Conservation (phyloP, 2,329 filamentous ascomycete genomes). For the Periconia macrospinosa region DNA sequence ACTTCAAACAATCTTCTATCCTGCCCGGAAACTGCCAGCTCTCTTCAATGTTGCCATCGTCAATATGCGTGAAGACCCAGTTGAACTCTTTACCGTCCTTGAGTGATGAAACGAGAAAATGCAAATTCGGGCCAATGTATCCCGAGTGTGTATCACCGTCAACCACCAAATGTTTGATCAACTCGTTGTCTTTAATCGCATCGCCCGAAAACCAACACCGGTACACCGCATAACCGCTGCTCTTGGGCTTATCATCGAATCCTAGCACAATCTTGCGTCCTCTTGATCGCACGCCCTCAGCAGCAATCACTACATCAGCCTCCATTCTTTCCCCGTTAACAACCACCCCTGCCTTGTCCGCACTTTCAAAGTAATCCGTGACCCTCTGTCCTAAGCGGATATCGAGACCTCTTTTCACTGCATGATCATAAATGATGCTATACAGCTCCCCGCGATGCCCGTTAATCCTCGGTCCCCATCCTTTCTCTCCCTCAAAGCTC, state of each 20-base stretch:
- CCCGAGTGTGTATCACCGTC: slow-evolving; percentile 37
- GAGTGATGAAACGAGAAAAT: slow-evolving; percentile 39
- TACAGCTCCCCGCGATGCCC: slow-evolving; percentile 65
- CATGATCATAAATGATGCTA: slow-evolving; percentile 59
- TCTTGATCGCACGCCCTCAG: slow-evolving; percentile 57
- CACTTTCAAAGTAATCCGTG: slow-evolving; percentile 59
- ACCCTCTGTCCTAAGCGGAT: slow-evolving; percentile 57
- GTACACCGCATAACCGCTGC: slow-evolving; percentile 57
- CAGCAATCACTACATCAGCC: slow-evolving; percentile 56
- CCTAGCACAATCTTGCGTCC: slow-evolving; percentile 57
- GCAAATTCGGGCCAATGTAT: slow-evolving; percentile 38
- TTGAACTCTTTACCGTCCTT: slow-evolving; percentile 40
- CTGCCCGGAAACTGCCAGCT: slow-evolving; percentile 37
- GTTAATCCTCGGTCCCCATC: slow-evolving; percentile 58
- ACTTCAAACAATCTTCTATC: slow-evolving; percentile 35
- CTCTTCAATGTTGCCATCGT: slow-evolving; percentile 37
- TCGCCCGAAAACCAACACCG: slow-evolving; percentile 47
- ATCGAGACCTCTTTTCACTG: slow-evolving; percentile 55
- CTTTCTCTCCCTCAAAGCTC: slow-evolving; percentile 36
- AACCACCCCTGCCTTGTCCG: slow-evolving; percentile 54
- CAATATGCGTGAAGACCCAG: slow-evolving; percentile 45
- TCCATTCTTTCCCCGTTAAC: slow-evolving; percentile 49
- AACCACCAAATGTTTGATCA: slow-evolving; percentile 34
- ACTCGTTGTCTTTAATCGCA: slow-evolving; percentile 25
- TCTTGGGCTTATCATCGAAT: slow-evolving; percentile 55